Evolutionary conservation across 2,329 filamentous ascomycete genomes (phyloP).

Genomic region (Claviceps arundinis): DNA sequence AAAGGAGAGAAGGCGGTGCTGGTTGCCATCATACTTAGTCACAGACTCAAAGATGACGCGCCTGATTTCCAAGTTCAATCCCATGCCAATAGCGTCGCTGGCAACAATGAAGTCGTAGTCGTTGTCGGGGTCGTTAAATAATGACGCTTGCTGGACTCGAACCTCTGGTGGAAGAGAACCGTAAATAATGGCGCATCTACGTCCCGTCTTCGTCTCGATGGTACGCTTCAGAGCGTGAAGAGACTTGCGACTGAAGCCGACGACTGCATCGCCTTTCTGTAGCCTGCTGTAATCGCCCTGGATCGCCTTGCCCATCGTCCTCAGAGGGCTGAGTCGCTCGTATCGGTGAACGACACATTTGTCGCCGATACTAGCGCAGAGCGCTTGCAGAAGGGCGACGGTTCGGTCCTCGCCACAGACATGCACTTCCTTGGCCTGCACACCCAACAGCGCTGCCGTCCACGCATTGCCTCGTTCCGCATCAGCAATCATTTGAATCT

Average conservation of each 20-base stretch:
- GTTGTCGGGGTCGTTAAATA: conserved; percentile 93
- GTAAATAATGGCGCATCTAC: conserved; percentile 84
- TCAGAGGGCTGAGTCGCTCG: conserved; percentile 65
- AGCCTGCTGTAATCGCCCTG: conserved; percentile 50
- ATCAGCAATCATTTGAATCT: conserved; percentile 94
- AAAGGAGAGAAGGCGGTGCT: conserved; percentile 45
- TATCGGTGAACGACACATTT: conserved; percentile 72
- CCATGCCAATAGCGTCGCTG: conserved; percentile 95
- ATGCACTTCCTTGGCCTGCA: conserved; percentile 80
- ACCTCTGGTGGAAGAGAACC: conserved; percentile 86
- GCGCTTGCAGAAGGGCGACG: conserved; percentile 61
- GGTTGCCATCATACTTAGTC: conserved; percentile 54
- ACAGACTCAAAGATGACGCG: conserved; percentile 76
- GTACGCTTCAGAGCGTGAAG: conserved; percentile 69
- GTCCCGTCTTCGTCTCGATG: conserved; percentile 64
- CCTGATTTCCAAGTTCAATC: conserved; percentile 83
- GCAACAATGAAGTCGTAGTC: conserved; percentile 92
- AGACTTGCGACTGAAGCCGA: conserved; percentile 69
- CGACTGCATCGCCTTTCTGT: conserved; percentile 79
- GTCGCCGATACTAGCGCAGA: conserved; percentile 73
- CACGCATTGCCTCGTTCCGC: conserved; percentile 77
- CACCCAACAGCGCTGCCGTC: conserved; percentile 79
- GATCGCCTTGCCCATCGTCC: conserved; percentile 51
- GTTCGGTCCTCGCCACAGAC: conserved; percentile 82
- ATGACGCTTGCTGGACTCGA: conserved; percentile 72